phyloP scores from a whole-genome alignment of 345 rosid species.

The Pelargonium nanum region DNA sequence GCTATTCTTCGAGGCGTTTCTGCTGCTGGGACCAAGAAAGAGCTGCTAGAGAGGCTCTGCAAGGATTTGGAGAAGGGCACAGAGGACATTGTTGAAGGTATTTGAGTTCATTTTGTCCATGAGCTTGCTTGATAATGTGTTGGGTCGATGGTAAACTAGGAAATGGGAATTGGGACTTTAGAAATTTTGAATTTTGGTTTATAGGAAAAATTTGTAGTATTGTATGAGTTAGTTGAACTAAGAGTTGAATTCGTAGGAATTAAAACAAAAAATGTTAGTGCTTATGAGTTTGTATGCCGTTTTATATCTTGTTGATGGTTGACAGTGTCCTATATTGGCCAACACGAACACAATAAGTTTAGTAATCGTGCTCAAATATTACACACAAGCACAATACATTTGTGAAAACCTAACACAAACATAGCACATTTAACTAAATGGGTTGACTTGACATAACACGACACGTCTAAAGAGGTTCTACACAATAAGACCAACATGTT shows the following conservation, averaged over 20 bases:
- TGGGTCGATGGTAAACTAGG: background rate
- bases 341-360: too few species aligned
- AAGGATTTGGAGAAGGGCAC: conserved; percentile 16
- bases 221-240: background rate
- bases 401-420: too few species aligned
- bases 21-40: conserved; percentile 55
- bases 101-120: background rate
- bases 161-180: background rate
- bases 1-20: conserved; percentile 43
- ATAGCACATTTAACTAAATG: too few species aligned
- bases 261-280: background rate
- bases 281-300: background rate
- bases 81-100: conserved; percentile 17
- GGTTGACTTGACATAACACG: too few species aligned
- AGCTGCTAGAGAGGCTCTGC: conserved; percentile 55
- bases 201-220: background rate
- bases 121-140: background rate
- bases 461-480: too few species aligned
- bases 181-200: background rate
- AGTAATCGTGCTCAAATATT: too few species aligned
- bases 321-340: background rate
- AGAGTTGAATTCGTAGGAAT: background rate
- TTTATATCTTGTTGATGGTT: background rate
- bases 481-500: too few species aligned
- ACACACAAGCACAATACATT: too few species aligned